A percentile compares a stretch with the other conserved stretches of the same genome.
Conservation (phyloP, 1,284 basidiomycete species). For the Calocybe gambosa region DNA sequence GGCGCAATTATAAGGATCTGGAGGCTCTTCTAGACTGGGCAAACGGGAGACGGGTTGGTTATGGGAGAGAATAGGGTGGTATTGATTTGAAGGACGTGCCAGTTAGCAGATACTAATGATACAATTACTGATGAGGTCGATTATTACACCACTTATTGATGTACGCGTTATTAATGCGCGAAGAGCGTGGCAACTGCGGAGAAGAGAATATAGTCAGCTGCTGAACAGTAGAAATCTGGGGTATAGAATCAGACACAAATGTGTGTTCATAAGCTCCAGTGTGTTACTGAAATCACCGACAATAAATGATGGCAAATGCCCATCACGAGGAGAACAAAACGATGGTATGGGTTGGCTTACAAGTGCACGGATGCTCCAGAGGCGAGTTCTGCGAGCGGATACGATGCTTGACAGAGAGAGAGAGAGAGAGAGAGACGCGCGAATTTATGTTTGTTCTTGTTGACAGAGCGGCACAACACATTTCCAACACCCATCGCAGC, state of each 20-base stretch:
- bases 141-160: neutral
- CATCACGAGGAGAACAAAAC: constrained; percentile 47
- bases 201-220: neutral
- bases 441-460: constrained; percentile 29
- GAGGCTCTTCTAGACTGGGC: neutral
- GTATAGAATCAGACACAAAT: constrained; percentile 24
- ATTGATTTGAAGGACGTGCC: constrained; percentile 12
- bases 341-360: too few relatives aligned
- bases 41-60: constrained; percentile 9
- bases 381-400: too few relatives aligned
- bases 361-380: too few relatives aligned
- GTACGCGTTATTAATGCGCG: neutral
- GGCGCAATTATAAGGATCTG: neutral
- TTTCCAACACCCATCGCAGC: constrained; percentile 21
- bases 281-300: constrained; percentile 46
- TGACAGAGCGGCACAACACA: constrained; percentile 24
- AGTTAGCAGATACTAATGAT: constrained; percentile 13
- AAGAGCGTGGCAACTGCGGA: neutral
- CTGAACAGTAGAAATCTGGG: too few relatives aligned
- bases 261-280: constrained; percentile 38
- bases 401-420: too few relatives aligned
- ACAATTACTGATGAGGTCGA: constrained; percentile 10
- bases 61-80: constrained; percentile 1
- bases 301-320: constrained; percentile 60
- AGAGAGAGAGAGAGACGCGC: too few relatives aligned